These are phyloP conservation scores for Backusella macrospora DNA, from an alignment of 192 early-diverging fungal species.

Conservation along the genomic window DNA sequence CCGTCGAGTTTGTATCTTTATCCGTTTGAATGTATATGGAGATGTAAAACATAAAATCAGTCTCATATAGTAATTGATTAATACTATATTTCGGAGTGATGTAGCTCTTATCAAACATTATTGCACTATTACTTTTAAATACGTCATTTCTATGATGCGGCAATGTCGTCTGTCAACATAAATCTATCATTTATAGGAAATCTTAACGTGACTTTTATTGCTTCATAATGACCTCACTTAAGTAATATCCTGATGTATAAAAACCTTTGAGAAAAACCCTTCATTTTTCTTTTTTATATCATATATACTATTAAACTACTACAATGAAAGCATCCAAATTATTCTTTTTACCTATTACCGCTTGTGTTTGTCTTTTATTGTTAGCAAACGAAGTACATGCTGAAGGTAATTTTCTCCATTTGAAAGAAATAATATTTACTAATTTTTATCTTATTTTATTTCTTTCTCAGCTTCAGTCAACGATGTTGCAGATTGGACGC, in stretches of 20 bases:
- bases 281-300: background rate
- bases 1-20: background rate
- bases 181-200: background rate
- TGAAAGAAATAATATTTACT: background rate
- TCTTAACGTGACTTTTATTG: background rate
- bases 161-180: background rate
- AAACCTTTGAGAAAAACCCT: background rate
- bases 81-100: background rate
- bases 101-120: background rate
- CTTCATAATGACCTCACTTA: slow-evolving; percentile 22
- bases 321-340: background rate
- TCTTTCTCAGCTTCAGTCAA: background rate
- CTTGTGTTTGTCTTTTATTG: slow-evolving; percentile 4
- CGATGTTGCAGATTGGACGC: slow-evolving; percentile 33
- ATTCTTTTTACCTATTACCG: background rate
- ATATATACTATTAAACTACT: background rate
- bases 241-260: background rate
- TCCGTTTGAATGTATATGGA: background rate
- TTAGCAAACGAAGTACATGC: background rate
- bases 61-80: background rate
- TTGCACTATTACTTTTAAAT: background rate
- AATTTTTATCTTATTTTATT: background rate
- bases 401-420: background rate
- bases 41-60: background rate
- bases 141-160: slow-evolving; percentile 2